Evolutionary conservation across 768 basidiomycete species (phyloP).

Genomic region (Naganishia vaughanmartiniae): DNA sequence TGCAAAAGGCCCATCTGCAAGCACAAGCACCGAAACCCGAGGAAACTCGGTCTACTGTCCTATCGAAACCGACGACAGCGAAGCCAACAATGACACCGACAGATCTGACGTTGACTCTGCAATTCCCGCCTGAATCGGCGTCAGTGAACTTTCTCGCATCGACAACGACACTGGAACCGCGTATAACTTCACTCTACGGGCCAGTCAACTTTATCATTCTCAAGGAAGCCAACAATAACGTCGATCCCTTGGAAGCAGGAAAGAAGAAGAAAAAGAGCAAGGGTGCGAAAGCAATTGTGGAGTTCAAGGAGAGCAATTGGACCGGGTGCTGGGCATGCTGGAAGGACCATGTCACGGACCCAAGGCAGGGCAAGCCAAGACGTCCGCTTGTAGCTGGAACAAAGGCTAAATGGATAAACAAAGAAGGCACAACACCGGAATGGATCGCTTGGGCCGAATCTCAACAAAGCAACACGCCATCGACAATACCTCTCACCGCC

Average conservation of each 20-base stretch:
- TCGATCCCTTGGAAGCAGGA: constrained; percentile 9
- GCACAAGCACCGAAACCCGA: constrained; percentile 2
- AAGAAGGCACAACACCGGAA: constrained; percentile 19
- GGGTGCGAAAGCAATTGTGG: constrained; percentile 45
- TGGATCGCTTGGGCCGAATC: constrained; percentile 25
- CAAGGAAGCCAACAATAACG: constrained; percentile 29
- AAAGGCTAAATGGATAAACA: constrained; percentile 42
- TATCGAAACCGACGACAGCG: constrained; percentile 1
- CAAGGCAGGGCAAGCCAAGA: constrained; percentile 1
- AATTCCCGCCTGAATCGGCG: constrained; percentile 36
- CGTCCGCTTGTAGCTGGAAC: constrained; percentile 36
- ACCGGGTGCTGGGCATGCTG: constrained; percentile 52
- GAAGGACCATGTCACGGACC: constrained; percentile 41
- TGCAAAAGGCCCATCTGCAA: neutral
- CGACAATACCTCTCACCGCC: neutral
- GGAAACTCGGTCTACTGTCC: neutral
- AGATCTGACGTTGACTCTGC: constrained; percentile 45
- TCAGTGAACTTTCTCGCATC: constrained; percentile 1
- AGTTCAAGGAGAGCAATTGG: constrained; percentile 49
- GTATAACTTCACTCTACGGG: constrained; percentile 39
- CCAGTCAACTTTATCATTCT: constrained; percentile 41
- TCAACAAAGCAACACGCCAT: neutral
- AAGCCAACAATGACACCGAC: constrained; percentile 39
- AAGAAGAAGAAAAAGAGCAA: constrained; percentile 39
- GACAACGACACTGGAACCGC: constrained; percentile 5